A percentile compares a stretch with the other conserved stretches of the same genome.
phyloP scores from a whole-genome alignment of 176 grass and related monocot genomes.

The Themeda triandra region DNA sequence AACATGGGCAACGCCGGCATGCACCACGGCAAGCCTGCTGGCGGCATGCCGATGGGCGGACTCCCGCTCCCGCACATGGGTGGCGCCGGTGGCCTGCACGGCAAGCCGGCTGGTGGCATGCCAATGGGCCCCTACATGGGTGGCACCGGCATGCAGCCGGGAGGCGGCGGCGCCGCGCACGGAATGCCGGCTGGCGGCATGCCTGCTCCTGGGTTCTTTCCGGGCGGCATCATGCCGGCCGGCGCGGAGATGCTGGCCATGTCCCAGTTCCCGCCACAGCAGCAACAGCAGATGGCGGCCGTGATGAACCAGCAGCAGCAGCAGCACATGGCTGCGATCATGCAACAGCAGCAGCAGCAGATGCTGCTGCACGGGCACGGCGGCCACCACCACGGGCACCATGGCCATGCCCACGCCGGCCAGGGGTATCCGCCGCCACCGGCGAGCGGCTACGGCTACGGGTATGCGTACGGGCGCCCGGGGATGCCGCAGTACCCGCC shows the following conservation, averaged over 20 bases:
- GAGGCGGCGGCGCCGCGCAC: conserved; percentile 14
- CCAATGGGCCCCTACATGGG: conserved; percentile 46
- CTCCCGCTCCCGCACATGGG: conserved; percentile 18
- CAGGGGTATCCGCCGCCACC: conserved; percentile 12
- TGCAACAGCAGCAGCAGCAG: conserved; percentile 54
- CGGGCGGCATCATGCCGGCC: conserved; percentile 5
- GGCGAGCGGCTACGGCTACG: conserved; percentile 31
- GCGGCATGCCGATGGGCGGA: conserved; percentile 6
- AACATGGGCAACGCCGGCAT: background rate
- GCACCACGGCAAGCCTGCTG: background rate
- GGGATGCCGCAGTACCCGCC: conserved; percentile 31
- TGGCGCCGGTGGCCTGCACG: conserved; percentile 33
- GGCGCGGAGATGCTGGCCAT: conserved; percentile 40
- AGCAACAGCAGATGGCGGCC: conserved; percentile 28
- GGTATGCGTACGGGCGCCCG: conserved; percentile 29
- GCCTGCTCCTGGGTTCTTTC: conserved; percentile 22
- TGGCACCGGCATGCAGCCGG: conserved; percentile 10
- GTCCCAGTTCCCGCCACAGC: conserved; percentile 39
- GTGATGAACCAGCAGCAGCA: conserved; percentile 39
- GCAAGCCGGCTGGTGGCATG: conserved; percentile 19
- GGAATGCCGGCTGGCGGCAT: background rate
- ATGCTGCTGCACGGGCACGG: conserved; percentile 44
- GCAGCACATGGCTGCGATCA: conserved; percentile 33
- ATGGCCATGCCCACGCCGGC: background rate
- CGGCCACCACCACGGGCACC: background rate